These are phyloP conservation scores for Botrytis aclada DNA, from an alignment of 2,329 filamentous ascomycete genomes.

Conservation along the genomic window DNA sequence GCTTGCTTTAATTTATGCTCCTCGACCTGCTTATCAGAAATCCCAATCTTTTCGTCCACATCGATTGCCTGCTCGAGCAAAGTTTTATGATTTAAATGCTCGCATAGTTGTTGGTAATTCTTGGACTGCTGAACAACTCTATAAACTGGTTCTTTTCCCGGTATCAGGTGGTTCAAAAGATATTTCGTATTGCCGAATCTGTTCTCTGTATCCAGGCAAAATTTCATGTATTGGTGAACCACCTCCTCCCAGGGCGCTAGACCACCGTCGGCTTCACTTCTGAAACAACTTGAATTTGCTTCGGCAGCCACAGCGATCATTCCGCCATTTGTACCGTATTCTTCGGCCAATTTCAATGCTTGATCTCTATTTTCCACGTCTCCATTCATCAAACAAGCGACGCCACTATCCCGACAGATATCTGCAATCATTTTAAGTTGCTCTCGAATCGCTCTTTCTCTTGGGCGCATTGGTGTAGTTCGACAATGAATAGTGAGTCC, in stretches of 20 bases:
- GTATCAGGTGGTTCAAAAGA: constrained; percentile 78
- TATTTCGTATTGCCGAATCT: constrained; percentile 92
- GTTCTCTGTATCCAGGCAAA: constrained; percentile 75
- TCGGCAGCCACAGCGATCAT: constrained; percentile 97
- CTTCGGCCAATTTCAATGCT: constrained; percentile 65
- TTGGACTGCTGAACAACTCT: constrained; percentile 61
- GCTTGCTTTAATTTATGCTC: constrained; percentile 21
- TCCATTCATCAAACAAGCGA: constrained; percentile 94
- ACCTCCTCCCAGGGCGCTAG: constrained; percentile 72
- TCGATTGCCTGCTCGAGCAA: constrained; percentile 61
- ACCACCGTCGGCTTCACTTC: constrained; percentile 65
- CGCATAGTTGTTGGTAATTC: constrained; percentile 68
- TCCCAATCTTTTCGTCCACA: constrained; percentile 50
- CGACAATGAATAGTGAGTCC: constrained; percentile 93
- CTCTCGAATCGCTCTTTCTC: constrained; percentile 80
- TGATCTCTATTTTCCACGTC: constrained; percentile 77
- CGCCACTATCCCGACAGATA: constrained; percentile 78
- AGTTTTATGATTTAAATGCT: constrained; percentile 61
- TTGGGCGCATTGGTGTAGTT: constrained; percentile 90
- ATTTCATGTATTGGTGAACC: constrained; percentile 70
- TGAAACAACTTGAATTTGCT: constrained; percentile 86
- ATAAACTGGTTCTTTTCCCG: constrained; percentile 68
- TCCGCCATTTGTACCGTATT: constrained; percentile 86
- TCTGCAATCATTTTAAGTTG: constrained; percentile 81
- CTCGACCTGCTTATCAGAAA: constrained; percentile 22